phyloP scores from a whole-genome alignment of 192 early-diverging fungal genomes.

The Podila epicladia region DNA sequence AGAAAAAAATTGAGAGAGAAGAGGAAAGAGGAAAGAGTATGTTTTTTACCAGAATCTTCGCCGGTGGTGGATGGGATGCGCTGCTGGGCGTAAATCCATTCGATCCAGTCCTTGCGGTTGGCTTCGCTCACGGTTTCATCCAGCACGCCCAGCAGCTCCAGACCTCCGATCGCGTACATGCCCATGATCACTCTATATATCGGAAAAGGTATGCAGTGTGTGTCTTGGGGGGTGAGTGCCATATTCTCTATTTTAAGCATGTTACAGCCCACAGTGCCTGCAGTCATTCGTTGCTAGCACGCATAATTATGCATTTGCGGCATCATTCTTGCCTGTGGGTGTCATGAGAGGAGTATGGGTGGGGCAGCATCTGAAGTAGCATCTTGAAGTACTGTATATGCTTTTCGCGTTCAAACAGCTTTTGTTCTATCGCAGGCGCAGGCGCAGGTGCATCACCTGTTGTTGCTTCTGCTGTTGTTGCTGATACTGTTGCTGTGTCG shows the following conservation, averaged over 20 bases:
- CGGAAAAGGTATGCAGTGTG: neutral
- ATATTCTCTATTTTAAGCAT: neutral
- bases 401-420: conserved; percentile 57
- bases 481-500: neutral
- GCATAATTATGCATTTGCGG: neutral
- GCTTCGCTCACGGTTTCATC: conserved; percentile 61
- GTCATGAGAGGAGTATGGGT: conserved; percentile 74
- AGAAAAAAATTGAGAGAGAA: neutral
- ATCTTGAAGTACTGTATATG: conserved; percentile 80
- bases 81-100: conserved; percentile 98
- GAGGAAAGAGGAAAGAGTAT: neutral
- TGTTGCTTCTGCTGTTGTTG: neutral
- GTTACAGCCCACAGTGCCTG: neutral
- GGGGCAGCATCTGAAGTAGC: conserved; percentile 76
- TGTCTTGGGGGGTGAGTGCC: neutral
- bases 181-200: conserved; percentile 83
- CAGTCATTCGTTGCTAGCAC: neutral
- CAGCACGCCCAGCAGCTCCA: conserved; percentile 82
- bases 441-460: neutral
- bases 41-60: conserved; percentile 1
- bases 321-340: conserved; percentile 65
- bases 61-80: conserved; percentile 58
- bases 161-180: conserved; percentile 82
- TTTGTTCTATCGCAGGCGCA: neutral
- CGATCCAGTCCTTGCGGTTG: conserved; percentile 77